Evolutionary conservation across 805 yeast genomes (phyloP).

Genomic region (Scheffersomyces coipomensis): DNA sequence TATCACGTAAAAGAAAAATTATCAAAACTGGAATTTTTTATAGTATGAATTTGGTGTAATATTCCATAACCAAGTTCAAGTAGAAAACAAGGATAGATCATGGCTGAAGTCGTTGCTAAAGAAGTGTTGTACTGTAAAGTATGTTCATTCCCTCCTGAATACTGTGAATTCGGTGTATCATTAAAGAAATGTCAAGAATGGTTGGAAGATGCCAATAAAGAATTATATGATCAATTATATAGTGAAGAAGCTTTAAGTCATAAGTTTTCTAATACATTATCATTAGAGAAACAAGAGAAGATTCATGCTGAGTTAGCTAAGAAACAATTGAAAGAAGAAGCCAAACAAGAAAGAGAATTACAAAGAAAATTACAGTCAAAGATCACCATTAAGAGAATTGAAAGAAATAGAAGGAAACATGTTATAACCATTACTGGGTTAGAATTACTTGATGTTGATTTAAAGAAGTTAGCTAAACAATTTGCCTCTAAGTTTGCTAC

Average conservation of each 20-base stretch:
- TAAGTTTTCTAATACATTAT: constrained; percentile 38
- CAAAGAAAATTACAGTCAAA: constrained; percentile 77
- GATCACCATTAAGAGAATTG: constrained; percentile 80
- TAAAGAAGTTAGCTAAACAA: constrained; percentile 87
- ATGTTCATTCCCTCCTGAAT: constrained; percentile 84
- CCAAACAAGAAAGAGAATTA: constrained; percentile 79
- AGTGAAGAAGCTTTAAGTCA: constrained; percentile 56
- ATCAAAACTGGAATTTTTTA: too few species aligned
- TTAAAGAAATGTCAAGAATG: constrained; percentile 82
- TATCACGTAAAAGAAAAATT: too few species aligned
- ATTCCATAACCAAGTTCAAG: too few species aligned
- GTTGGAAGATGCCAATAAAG: constrained; percentile 61
- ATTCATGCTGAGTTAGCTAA: constrained; percentile 79
- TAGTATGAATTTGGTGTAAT: too few species aligned
- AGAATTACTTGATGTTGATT: constrained; percentile 84
- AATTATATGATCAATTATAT: constrained; percentile 59
- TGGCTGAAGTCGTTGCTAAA: constrained; percentile 22
- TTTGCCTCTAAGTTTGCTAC: constrained; percentile 95
- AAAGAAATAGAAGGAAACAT: constrained; percentile 85
- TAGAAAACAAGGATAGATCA: constrained; percentile 1
- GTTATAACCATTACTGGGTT: constrained; percentile 84
- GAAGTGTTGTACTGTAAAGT: constrained; percentile 68
- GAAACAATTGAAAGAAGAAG: constrained; percentile 82
- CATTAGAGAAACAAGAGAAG: constrained; percentile 77
- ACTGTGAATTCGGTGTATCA: constrained; percentile 86